Evolutionary conservation across 495 filamentous ascomycete species (phyloP).

Genomic region (Hyaloscypha hepaticicola): DNA sequence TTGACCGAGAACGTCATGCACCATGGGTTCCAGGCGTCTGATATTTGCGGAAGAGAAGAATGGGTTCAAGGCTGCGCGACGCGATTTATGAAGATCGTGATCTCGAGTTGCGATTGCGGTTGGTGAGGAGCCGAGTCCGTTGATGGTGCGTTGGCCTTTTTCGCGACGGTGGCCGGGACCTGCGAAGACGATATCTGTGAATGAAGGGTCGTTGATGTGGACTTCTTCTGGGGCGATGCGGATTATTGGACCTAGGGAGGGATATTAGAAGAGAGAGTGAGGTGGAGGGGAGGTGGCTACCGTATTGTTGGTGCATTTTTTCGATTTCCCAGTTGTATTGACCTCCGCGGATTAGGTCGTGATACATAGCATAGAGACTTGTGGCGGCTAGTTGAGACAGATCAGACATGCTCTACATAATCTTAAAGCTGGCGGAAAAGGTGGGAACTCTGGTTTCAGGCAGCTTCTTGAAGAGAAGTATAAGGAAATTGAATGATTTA

Average conservation of each 20-base stretch:
- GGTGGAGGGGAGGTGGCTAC: not conserved
- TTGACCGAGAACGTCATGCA: conserved; percentile 39
- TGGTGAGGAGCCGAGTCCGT: not conserved
- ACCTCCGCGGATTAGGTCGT: conserved; percentile 37
- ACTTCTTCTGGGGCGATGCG: conserved; percentile 56
- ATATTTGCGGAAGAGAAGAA: conserved; percentile 52
- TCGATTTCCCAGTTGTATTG: conserved; percentile 40
- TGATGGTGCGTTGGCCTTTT: not conserved
- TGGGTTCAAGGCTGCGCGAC: conserved; percentile 39
- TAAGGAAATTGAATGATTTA: not conserved
- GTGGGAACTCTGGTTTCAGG: not conserved
- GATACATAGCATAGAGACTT: conserved; percentile 34
- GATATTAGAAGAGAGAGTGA: not conserved
- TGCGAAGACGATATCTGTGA: conserved; percentile 47
- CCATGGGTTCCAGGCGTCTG: conserved; percentile 19
- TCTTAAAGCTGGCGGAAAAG: too few relatives aligned
- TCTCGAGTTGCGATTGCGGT: conserved; percentile 44
- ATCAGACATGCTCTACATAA: not conserved
- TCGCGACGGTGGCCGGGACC: not conserved
- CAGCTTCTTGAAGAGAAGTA: not conserved
- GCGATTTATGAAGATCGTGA: conserved; percentile 44
- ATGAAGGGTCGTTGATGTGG: conserved; percentile 53
- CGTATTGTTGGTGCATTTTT: conserved; percentile 48
- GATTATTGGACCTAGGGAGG: conserved; percentile 47
- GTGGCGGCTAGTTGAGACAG: not conserved